These are phyloP conservation scores for Populus nigra DNA, from an alignment of 345 rosid species.

Conservation along the genomic window DNA sequence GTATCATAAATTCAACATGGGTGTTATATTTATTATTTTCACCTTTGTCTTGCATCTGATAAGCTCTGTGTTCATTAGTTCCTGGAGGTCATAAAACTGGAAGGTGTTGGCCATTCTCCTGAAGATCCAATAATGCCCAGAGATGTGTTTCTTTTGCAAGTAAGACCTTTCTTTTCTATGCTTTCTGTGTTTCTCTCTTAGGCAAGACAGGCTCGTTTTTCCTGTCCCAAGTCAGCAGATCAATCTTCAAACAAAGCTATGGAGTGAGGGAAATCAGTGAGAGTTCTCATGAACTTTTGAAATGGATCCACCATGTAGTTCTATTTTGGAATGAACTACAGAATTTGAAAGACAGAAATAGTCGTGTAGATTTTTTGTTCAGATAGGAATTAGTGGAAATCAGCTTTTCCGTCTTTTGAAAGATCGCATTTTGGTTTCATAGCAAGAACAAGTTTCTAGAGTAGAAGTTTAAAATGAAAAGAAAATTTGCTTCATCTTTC, in stretches of 20 bases:
- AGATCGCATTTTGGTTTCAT: not conserved
- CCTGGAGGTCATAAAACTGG: slow-evolving; percentile 92
- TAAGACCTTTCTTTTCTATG: slow-evolving; percentile 27
- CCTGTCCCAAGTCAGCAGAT: not conserved
- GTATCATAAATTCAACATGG: not conserved
- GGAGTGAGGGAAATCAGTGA: not conserved
- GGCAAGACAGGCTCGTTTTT: not conserved
- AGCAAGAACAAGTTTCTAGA: not conserved
- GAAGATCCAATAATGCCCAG: slow-evolving; percentile 90
- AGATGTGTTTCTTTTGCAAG: slow-evolving; percentile 92
- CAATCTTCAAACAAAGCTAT: not conserved
- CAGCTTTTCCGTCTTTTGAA: not conserved
- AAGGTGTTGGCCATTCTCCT: slow-evolving; percentile 80
- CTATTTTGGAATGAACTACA: not conserved
- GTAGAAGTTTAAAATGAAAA: not conserved
- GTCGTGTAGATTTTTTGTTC: not conserved
- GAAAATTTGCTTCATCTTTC: not conserved
- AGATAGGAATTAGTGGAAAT: not conserved
- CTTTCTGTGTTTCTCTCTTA: not conserved
- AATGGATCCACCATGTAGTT: not conserved
- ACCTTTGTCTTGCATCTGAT: not conserved
- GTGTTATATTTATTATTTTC: not conserved
- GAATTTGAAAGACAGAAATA: not conserved
- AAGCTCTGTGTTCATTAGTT: slow-evolving; percentile 38
- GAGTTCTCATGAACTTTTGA: not conserved